Percentiles rank a stretch among this genome's conserved stretches.
phyloP scores from a whole-genome alignment of 176 grass and related monocot species.

The Pontederia crassipes region DNA sequence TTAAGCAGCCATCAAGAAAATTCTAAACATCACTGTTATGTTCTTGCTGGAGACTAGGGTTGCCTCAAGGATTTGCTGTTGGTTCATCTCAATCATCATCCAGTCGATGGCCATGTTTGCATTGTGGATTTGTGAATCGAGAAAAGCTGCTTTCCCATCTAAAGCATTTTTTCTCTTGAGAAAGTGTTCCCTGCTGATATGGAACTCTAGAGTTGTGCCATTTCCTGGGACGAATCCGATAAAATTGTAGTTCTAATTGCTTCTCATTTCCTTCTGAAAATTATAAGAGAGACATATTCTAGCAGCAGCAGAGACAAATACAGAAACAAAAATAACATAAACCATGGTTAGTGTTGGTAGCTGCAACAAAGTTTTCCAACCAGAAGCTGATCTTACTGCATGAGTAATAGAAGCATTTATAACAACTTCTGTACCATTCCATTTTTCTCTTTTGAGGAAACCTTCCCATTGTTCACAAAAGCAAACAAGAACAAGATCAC shows the following conservation, averaged over 20 bases:
- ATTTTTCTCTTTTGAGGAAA: too few species aligned
- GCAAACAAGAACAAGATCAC: too few species aligned
- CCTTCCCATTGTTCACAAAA: too few species aligned
- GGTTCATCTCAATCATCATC: conserved; percentile 86
- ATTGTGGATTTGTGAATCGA: conserved; percentile 26
- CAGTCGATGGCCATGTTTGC: conserved; percentile 46
- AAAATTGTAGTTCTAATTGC: too few species aligned
- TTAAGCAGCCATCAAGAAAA: too few species aligned
- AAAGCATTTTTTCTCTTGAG: conserved; percentile 13
- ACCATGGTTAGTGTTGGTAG: conserved; percentile 52
- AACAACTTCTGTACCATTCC: too few species aligned
- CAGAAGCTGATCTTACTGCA: conserved; percentile 15
- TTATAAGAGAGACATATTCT: conserved; percentile 56
- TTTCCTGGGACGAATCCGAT: too few species aligned
- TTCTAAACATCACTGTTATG: too few species aligned
- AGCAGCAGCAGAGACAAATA: conserved; percentile 33
- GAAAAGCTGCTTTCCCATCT: conserved; percentile 48
- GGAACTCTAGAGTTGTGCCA: conserved; percentile 5
- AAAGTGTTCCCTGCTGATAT: conserved; percentile 14
- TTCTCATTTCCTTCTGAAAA: conserved; percentile 29
- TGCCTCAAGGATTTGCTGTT: too few species aligned
- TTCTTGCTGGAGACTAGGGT: neutral
- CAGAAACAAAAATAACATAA: conserved; percentile 48
- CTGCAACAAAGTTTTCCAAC: conserved; percentile 45
- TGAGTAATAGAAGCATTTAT: conserved; percentile 26